phyloP scores from a whole-genome alignment of 495 filamentous ascomycete genomes.

The Friedmanniomyces endolithicus region DNA sequence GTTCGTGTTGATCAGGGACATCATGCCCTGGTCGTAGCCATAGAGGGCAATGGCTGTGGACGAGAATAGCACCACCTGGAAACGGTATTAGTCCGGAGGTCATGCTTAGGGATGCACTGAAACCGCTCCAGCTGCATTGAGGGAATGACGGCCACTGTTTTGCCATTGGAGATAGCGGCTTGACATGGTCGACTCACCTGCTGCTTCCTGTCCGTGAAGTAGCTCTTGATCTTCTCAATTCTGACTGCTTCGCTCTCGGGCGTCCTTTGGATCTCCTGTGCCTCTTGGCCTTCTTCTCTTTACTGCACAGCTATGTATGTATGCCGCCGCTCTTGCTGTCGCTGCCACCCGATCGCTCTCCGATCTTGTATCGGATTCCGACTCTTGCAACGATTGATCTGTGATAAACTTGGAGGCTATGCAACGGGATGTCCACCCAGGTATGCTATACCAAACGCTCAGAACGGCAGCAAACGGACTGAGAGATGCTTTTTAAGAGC shows the following conservation, averaged over 20 bases:
- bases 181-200: conserved; percentile 3
- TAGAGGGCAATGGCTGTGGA: conserved; percentile 47
- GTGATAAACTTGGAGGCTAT: no score
- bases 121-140: neutral
- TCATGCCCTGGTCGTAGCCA: conserved; percentile 42
- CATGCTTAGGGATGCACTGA: neutral
- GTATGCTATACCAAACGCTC: no score
- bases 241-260: neutral
- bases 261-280: neutral
- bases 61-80: conserved; percentile 40
- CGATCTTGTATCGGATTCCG: no score
- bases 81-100: neutral
- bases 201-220: conserved; percentile 15
- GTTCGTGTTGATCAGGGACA: conserved; percentile 49
- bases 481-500: neutral
- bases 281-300: neutral
- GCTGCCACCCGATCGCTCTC: no score
- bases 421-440: no score
- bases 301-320: neutral
- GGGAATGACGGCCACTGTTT: neutral
- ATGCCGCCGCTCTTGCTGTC: no score
- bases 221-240: conserved; percentile 17
- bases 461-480: neutral
- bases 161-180: neutral
- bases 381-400: no score